Evolutionary conservation across 148 eudicot genomes (phyloP).

Genomic region (Rhododendron kiyosumense): DNA sequence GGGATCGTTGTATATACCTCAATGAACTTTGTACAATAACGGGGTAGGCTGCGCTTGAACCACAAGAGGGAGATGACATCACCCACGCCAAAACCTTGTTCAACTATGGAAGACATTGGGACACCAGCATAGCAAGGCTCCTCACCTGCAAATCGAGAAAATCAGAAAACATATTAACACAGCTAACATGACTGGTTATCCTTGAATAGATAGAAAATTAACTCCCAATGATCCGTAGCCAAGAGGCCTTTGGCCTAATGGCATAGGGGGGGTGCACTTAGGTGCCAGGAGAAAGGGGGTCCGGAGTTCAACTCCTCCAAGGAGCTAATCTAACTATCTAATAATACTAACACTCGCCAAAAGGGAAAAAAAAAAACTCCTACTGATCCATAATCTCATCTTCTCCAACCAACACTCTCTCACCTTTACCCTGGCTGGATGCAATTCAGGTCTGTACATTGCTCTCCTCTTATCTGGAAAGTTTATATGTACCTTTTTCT

Average conservation of each 20-base stretch:
- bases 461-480: background rate
- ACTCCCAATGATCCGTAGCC: background rate
- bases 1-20: conserved; percentile 44
- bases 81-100: conserved; percentile 91
- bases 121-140: conserved; percentile 97
- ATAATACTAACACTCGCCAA: background rate
- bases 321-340: background rate
- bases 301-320: background rate
- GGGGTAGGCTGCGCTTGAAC: conserved; percentile 99
- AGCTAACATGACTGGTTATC: background rate
- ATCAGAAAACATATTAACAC: background rate
- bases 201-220: background rate
- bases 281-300: background rate
- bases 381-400: background rate
- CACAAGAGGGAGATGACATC: conserved; percentile 95
- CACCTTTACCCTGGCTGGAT: background rate
- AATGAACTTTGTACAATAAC: conserved; percentile 87
- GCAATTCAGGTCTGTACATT: background rate
- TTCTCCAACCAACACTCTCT: background rate
- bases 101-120: conserved; percentile 93
- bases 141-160: conserved; percentile 55
- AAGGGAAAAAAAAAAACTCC: too few species aligned
- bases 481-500: background rate
- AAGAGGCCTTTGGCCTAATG: background rate
- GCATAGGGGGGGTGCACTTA: background rate